A percentile compares a stretch with the other conserved stretches of the same genome.
These are phyloP conservation scores for Talaromyces sp. DNA, from an alignment of 2,329 filamentous ascomycete genomes.

Conservation along the genomic window DNA sequence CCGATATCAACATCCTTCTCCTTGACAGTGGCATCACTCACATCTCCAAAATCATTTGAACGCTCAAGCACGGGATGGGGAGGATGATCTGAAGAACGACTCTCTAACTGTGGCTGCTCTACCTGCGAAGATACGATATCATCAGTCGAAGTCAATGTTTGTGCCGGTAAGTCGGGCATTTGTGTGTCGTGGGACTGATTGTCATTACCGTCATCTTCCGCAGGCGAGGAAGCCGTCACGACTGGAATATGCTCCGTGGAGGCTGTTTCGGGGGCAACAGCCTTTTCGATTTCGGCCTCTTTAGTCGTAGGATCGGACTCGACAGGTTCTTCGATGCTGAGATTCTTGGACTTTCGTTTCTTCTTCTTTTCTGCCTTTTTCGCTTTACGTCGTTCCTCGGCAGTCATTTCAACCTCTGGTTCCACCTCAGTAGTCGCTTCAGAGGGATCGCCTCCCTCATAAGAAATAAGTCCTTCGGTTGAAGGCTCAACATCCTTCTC, in stretches of 20 bases:
- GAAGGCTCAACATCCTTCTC: background rate
- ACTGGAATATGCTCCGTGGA: constrained; percentile 22
- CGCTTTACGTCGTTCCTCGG: constrained; percentile 49
- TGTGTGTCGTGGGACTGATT: constrained; percentile 47
- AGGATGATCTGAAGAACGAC: constrained; percentile 35
- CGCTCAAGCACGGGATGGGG: constrained; percentile 35
- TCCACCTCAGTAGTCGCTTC: constrained; percentile 19
- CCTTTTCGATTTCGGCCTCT: constrained; percentile 18
- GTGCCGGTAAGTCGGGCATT: constrained; percentile 38
- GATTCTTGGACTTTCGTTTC: constrained; percentile 37
- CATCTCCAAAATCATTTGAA: constrained; percentile 25
- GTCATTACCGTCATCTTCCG: constrained; percentile 50
- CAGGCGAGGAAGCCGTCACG: constrained; percentile 36
- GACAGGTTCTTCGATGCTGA: constrained; percentile 20
- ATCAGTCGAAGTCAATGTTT: constrained; percentile 49
- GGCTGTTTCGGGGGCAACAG: constrained; percentile 17
- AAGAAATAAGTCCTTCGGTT: constrained; percentile 1
- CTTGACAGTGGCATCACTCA: constrained; percentile 9
- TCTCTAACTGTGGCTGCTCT: constrained; percentile 40
- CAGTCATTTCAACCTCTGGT: constrained; percentile 33
- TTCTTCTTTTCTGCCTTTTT: constrained; percentile 51
- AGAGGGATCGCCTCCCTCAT: constrained; percentile 8
- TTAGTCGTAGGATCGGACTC: constrained; percentile 13
- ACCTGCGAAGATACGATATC: constrained; percentile 48
- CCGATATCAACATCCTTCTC: constrained; percentile 5